Base-by-base conservation (phyloP, 306 rosid genomes). In the Rubus idaeus region DNA sequence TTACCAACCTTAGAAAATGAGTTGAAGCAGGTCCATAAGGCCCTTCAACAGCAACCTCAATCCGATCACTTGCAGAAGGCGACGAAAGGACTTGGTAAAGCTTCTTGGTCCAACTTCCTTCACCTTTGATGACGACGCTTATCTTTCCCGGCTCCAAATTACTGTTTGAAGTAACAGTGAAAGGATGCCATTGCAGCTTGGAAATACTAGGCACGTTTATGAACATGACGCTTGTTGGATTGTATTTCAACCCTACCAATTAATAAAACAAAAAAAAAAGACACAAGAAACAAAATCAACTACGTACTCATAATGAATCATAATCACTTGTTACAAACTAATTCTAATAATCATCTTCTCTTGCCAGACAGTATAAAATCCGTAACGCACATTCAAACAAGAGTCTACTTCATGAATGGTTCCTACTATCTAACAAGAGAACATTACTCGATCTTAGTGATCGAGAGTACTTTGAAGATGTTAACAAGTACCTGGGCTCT, bases 151-250 rank as follows among this genome's bases (percentile, higher is more conserved):
- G 61, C 20, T 94, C 98, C 87, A 88, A 80, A 26, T 86, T 89
- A 68, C 91, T 79, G 39, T 79, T 89, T 1, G 98, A 91, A 85
- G 89, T 87, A 12, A 91, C 17, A 0, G 96, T 90, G 75, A 90
- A 94, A 21, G 98, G 98, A 83, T 94, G 97, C 97, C 97, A 94
- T 53, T 94, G 98, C n/a, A 94, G 70, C 80, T 89, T 89, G 57
- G 98, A 90, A 76, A 91, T 83, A 70, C 82, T 84, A 10, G 97
- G 98, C 45, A 89, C 75, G 66, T 91, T 94, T 53, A 94, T 78
- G 78, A 91, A 91, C 84, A 89, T 77, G 5, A 83, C 71, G 86
- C 97, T 92, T 11, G 91, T 89, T 8, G 97, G 91, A 60, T 77
- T 86, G 40, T 88, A 94, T 40, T 81, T 88, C 86, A 94, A 83